phyloP scores from a whole-genome alignment of 768 basidiomycete species.

The Rhodotorula graminis region DNA sequence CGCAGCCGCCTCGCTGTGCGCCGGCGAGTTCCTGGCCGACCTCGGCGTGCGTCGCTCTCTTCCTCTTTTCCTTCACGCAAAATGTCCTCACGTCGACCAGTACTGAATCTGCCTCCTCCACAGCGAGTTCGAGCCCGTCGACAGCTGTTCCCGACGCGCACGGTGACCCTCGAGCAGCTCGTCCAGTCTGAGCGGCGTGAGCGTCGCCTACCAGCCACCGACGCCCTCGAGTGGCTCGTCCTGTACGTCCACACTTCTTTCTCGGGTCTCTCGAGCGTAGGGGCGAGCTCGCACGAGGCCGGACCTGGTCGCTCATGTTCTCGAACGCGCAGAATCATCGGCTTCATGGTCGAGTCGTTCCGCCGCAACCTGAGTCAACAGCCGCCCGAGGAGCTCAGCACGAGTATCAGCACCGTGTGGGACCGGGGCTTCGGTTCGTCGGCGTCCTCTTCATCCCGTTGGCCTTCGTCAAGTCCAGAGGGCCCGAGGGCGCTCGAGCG shows the following conservation, averaged over 20 bases:
- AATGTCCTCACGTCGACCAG: neutral
- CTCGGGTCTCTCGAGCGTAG: too few relatives aligned
- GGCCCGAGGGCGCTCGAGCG: too few relatives aligned
- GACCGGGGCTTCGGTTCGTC: slow-evolving; percentile 14
- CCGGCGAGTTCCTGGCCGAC: neutral
- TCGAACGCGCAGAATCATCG: neutral
- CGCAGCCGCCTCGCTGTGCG: neutral
- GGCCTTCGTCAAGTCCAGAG: too few relatives aligned
- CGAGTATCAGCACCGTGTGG: slow-evolving; percentile 5
- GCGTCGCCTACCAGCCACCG: slow-evolving; percentile 1
- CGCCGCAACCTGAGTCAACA: neutral
- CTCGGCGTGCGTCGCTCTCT: neutral
- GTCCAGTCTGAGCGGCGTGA: neutral
- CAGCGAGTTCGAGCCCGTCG: neutral
- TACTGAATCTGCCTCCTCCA: too few relatives aligned
- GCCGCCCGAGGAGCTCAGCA: slow-evolving; percentile 9
- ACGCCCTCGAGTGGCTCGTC: slow-evolving; percentile 3
- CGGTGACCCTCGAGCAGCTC: slow-evolving; percentile 4
- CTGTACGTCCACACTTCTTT: neutral
- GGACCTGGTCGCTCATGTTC: too few relatives aligned
- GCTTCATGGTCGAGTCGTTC: neutral
- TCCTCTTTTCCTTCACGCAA: neutral
- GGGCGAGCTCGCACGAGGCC: accelerated
- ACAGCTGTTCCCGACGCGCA: neutral
- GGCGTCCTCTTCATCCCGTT: too few relatives aligned